phyloP scores from a whole-genome alignment of 768 basidiomycete genomes.

The Sporobolomyces roseus region DNA sequence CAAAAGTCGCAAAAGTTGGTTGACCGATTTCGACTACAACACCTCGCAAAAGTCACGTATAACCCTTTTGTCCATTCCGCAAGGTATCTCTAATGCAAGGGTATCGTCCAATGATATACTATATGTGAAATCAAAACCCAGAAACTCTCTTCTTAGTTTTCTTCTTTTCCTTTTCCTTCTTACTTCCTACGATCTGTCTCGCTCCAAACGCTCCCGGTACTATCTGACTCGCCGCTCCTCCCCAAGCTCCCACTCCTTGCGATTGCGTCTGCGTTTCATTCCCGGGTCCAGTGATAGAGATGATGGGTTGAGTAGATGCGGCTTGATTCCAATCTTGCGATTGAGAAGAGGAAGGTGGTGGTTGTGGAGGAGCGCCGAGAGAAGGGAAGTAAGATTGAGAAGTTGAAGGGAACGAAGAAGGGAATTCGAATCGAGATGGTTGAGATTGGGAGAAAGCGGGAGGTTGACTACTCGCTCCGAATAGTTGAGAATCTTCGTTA shows the following conservation, averaged over 20 bases:
- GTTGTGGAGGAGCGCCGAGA: background rate
- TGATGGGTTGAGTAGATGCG: slow-evolving; percentile 27
- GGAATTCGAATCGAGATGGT: slow-evolving; percentile 12
- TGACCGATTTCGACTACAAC: too few species aligned
- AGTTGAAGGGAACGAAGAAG: slow-evolving; percentile 17
- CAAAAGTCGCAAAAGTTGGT: background rate
- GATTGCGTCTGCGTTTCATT: background rate
- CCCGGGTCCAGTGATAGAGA: slow-evolving; percentile 5
- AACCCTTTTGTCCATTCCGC: too few species aligned
- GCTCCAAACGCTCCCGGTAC: slow-evolving; percentile 41
- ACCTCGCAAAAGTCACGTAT: too few species aligned
- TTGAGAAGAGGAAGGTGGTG: slow-evolving; percentile 8
- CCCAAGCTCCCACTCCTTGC: slow-evolving; percentile 3
- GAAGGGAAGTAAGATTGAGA: slow-evolving; percentile 31
- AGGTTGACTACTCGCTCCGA: background rate
- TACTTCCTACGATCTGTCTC: slow-evolving; percentile 6
- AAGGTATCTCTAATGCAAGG: too few species aligned
- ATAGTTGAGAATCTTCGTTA: background rate
- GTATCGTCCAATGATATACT: too few species aligned
- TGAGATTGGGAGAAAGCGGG: slow-evolving; percentile 1
- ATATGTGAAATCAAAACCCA: slow-evolving; percentile 40
- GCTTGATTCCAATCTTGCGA: background rate
- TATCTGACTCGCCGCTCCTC: background rate
- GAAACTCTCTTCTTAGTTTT: slow-evolving; percentile 41
- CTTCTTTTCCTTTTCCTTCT: slow-evolving; percentile 26